Base-by-base conservation (phyloP, 129 eudicot genomes). In the Kitagawia praeruptora region DNA sequence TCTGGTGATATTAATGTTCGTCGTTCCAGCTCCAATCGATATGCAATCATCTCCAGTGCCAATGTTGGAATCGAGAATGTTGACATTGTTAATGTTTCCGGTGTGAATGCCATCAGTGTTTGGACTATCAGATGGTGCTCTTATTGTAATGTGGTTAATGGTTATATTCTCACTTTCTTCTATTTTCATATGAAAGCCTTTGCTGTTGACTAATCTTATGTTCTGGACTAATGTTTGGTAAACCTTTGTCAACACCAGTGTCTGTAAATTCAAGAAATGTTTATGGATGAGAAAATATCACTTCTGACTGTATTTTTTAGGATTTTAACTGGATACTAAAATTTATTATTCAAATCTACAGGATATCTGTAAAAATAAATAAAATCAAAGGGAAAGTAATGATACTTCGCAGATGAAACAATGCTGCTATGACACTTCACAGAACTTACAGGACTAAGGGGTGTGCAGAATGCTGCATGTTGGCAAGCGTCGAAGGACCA, bases 21-120 rank as follows among this genome's bases (percentile, higher is more conserved):
- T 74, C 12, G 38, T 74, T 44, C 77, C 54, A 19, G 15, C 21
- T 41, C 77, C 77, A 7, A 74, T 42, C 0, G 77, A 74, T 44
- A 74, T 25, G 77, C 77, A 74, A 12, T 74, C 54, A 44, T 74
- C 77, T n/a, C 77, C 77, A 9, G 54, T 74, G 53, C 21, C 77
- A 0, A 74, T 74, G 34, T 27, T 46, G 18, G 54, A 41, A 74
- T 38, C 0, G 23, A 74, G 42, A 7, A 74, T 74, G 38, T 74
- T 46, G 39, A 74, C 38, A 12, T 42, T 0, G 21, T 74, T 66
- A 13, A 66, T 34, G 41, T 66, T 27, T 13, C 40, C 39, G 0
- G 72, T 66, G 72, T 66, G 72, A 31, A 66, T 66, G 13, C 72
- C 72, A 66, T 66, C 72, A 4, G 72, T 31, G 72, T 66, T 66